phyloP scores from a whole-genome alignment of 495 filamentous ascomycete genomes.

The Penicillium waksmanii region DNA sequence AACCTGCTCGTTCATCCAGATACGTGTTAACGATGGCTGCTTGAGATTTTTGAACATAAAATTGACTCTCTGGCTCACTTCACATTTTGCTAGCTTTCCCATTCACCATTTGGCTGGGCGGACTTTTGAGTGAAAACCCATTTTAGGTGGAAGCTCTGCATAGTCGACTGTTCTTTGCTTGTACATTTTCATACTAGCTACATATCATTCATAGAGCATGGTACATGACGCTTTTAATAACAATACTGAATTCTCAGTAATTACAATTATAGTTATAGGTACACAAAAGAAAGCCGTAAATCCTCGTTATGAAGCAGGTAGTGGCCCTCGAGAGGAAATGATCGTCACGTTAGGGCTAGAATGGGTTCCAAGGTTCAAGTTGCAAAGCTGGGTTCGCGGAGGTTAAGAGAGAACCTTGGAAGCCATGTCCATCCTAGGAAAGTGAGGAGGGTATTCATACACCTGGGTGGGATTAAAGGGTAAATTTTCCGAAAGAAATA shows the following conservation, averaged over 20 bases:
- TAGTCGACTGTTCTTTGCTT: neutral
- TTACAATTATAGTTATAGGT: neutral
- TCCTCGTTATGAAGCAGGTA: neutral
- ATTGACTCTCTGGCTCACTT: neutral
- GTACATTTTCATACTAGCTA: neutral
- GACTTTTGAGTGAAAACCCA: neutral
- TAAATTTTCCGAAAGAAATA: conserved; percentile 2
- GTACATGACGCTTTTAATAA: neutral
- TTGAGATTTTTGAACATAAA: conserved; percentile 13
- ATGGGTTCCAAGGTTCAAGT: no score
- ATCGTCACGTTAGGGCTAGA: no score
- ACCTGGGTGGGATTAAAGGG: neutral
- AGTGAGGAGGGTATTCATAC: neutral
- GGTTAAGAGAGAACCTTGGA: neutral
- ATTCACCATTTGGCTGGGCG: neutral
- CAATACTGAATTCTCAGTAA: neutral
- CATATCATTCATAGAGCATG: neutral
- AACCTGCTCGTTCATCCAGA: conserved; percentile 16
- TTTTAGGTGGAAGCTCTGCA: neutral
- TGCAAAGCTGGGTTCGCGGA: neutral
- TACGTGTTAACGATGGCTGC: conserved; percentile 45
- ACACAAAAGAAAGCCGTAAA: neutral
- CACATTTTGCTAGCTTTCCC: neutral
- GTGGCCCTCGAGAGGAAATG: no score
- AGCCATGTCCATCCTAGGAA: no score